Conservation (phyloP, 139 green algal species). For the Edaphochlamys debaryana region DNA sequence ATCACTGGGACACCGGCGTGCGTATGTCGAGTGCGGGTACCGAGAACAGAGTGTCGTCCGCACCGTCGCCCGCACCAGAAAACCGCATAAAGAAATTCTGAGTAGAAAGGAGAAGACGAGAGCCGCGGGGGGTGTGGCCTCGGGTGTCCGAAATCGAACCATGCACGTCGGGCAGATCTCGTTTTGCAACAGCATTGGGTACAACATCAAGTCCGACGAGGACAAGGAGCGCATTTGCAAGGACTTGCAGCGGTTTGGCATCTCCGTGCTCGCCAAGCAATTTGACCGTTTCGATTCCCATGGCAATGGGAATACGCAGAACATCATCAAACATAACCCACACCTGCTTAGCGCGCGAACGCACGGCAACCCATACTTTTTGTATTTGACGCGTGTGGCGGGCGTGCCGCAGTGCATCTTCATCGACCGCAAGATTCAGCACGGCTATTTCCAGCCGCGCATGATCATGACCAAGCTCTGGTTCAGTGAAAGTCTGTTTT, state of each 20-base stretch:
- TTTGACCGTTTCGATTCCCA: neutral
- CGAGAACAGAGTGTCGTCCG: no score
- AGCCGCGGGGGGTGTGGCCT: no score
- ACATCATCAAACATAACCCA: no score
- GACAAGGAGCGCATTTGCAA: neutral
- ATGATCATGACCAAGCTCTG: neutral
- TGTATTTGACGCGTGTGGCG: neutral
- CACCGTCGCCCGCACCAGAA: no score
- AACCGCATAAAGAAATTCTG: no score
- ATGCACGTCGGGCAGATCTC: conserved; percentile 14
- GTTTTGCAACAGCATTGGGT: neutral
- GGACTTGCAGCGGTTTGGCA: neutral
- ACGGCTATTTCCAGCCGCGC: conserved; percentile 1
- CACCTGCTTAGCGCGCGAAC: neutral
- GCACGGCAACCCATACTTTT: conserved; percentile 6
- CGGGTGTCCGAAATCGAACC: no score
- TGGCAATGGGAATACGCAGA: no score
- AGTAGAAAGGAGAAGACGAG: no score
- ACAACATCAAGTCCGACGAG: conserved; percentile 6
- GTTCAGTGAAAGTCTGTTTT: neutral
- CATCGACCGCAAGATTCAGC: conserved; percentile 4
- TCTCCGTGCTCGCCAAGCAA: neutral
- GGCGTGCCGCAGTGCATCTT: neutral
- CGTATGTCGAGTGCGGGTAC: no score
- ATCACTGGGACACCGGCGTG: no score